Conservation (phyloP, 768 basidiomycete species). For the Lentinula boryana region DNA sequence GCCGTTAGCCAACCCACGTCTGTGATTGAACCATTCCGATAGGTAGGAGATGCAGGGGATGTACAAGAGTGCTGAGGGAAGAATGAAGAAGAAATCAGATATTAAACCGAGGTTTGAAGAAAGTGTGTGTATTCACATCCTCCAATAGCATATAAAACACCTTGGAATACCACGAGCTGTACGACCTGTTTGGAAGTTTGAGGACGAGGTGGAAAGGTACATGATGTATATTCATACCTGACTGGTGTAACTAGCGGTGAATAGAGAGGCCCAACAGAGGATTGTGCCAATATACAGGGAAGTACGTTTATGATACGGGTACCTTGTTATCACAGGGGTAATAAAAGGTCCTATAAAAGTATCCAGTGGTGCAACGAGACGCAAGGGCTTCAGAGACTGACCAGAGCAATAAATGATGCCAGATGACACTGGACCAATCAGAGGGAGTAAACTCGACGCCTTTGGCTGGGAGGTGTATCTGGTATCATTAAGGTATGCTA, state of each 20-base stretch:
- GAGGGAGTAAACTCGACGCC: slow-evolving; percentile 19
- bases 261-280: slow-evolving; percentile 18
- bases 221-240: slow-evolving; percentile 8
- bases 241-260: slow-evolving; percentile 21
- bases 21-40: slow-evolving; percentile 26
- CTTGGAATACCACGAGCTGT: slow-evolving; percentile 20
- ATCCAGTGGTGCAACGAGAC: neutral
- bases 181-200: slow-evolving; percentile 13
- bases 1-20: slow-evolving; percentile 24
- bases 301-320: slow-evolving; percentile 16
- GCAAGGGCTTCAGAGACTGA: neutral
- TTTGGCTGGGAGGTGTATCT: slow-evolving; percentile 13
- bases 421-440: slow-evolving; percentile 21
- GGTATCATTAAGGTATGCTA: slow-evolving; percentile 19
- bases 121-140: slow-evolving; percentile 10
- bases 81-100: neutral
- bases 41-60: slow-evolving; percentile 21
- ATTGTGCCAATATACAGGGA: slow-evolving; percentile 17
- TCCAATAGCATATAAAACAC: slow-evolving; percentile 24
- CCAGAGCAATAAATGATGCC: slow-evolving; percentile 26
- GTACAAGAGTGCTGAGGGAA: slow-evolving; percentile 14
- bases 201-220: neutral
- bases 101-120: neutral
- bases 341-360: slow-evolving; percentile 14
- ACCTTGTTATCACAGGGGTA: slow-evolving; percentile 17